phyloP scores from a whole-genome alignment of 169 alveolate genomes.

The Plasmodium coatneyi region DNA sequence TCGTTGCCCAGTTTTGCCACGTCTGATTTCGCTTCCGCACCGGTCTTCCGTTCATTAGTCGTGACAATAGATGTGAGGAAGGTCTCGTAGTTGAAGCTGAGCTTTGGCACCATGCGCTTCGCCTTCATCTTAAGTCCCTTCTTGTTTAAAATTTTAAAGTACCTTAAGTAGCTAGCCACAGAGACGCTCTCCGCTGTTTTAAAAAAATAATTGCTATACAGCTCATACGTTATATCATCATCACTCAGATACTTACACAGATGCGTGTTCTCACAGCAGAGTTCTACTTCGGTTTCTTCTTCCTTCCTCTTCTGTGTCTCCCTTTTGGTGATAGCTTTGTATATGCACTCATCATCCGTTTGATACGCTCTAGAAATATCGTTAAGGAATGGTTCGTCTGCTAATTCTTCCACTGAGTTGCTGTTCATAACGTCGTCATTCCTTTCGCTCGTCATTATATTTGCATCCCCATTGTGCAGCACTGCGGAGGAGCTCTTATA shows the following conservation, averaged over 20 bases:
- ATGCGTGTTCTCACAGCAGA: background rate
- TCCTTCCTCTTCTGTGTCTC: background rate
- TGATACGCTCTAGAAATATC: background rate
- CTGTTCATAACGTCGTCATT: background rate
- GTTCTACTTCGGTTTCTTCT: background rate
- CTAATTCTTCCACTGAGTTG: background rate
- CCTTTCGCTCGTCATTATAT: background rate
- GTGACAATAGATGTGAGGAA: slow-evolving; percentile 15
- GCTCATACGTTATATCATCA: slow-evolving; percentile 57
- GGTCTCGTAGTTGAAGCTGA: slow-evolving; percentile 18
- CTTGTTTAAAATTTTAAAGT: slow-evolving; percentile 32
- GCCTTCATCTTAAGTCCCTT: slow-evolving; percentile 11
- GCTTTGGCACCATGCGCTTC: background rate
- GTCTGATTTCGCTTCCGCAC: background rate
- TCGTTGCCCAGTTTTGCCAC: background rate
- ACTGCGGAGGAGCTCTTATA: background rate
- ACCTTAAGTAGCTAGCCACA: slow-evolving; percentile 18
- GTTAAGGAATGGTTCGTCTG: background rate
- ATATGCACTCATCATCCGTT: slow-evolving; percentile 39
- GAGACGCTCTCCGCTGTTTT: background rate
- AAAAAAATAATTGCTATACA: slow-evolving; percentile 18
- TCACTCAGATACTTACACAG: slow-evolving; percentile 62
- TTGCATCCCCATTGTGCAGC: background rate
- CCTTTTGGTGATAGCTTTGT: background rate
- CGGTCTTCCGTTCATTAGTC: background rate